phyloP scores from a whole-genome alignment of 345 rosid genomes.

The Acer saccharum region DNA sequence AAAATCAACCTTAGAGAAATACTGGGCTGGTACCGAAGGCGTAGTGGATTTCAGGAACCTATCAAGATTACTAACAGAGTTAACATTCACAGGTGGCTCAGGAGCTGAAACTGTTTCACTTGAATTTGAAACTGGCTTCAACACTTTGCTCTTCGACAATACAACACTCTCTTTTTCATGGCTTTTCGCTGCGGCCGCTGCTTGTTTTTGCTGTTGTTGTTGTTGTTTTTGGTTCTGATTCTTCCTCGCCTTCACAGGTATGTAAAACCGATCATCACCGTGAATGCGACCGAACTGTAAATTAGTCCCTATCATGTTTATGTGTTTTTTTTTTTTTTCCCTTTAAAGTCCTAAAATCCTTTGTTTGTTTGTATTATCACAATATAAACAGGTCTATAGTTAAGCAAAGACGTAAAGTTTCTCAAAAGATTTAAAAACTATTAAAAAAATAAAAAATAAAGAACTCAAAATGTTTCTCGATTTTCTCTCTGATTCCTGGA shows the following conservation, averaged over 20 bases:
- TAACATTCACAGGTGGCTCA: conserved; percentile 14
- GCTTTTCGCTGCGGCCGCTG: conserved; percentile 6
- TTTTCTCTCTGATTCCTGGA: not conserved
- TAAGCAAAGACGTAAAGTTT: not conserved
- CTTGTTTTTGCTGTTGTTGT: conserved; percentile 26
- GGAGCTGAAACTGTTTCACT: conserved; percentile 1
- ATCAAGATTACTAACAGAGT: conserved; percentile 38
- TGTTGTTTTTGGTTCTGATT: conserved; percentile 28
- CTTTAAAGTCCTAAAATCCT: conserved; percentile 4
- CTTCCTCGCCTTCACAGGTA: conserved; percentile 42
- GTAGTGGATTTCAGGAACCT: conserved; percentile 42
- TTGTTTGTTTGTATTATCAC: not conserved
- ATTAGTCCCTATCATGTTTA: conserved; percentile 36
- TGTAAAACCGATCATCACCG: conserved; percentile 42
- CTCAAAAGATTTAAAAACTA: not conserved
- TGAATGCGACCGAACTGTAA: conserved; percentile 32
- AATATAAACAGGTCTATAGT: not conserved
- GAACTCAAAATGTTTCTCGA: not conserved
- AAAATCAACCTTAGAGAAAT: conserved; percentile 36
- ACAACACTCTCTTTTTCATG: conserved; percentile 20
- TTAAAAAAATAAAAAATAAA: not conserved
- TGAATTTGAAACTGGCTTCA: conserved; percentile 6
- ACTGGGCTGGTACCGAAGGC: conserved; percentile 42
- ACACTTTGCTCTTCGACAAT: conserved; percentile 11
- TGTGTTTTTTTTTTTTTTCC: not conserved